These are phyloP conservation scores for Ustilago xerochloae DNA, from an alignment of 1,284 basidiomycete genomes.

Conservation along the genomic window DNA sequence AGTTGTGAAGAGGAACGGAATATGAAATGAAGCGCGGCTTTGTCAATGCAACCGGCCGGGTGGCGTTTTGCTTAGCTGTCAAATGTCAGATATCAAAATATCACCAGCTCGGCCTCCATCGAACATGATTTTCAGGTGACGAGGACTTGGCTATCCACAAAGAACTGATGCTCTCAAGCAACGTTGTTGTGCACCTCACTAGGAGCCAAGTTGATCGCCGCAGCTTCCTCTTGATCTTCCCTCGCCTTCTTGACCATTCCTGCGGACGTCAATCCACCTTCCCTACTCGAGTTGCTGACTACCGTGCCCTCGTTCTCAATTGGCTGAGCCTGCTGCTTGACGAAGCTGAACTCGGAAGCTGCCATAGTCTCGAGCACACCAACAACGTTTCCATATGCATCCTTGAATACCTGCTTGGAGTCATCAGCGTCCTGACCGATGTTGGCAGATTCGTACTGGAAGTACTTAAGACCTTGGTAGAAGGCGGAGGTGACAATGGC, in stretches of 20 bases:
- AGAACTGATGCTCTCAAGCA: constrained; percentile 3
- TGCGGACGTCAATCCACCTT: constrained; percentile 21
- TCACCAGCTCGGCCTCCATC: too few species aligned
- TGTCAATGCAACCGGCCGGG: too few species aligned
- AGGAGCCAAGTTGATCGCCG: constrained; percentile 26
- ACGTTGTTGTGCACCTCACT: constrained; percentile 16
- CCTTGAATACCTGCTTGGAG: constrained; percentile 42
- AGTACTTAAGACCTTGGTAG: constrained; percentile 46
- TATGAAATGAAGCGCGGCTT: too few species aligned
- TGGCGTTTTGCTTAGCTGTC: too few species aligned
- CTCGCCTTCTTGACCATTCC: constrained; percentile 24
- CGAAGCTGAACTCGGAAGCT: constrained; percentile 27
- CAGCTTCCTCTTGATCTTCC: constrained; percentile 29
- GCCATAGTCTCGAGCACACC: constrained; percentile 50
- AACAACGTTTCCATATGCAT: constrained; percentile 44
- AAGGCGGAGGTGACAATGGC: constrained; percentile 48
- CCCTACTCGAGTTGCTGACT: constrained; percentile 2
- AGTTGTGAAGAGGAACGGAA: too few species aligned
- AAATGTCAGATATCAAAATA: too few species aligned
- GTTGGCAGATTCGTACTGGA: constrained; percentile 54
- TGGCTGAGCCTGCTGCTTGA: constrained; percentile 19
- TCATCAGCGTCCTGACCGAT: constrained; percentile 56
- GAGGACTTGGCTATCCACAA: neutral
- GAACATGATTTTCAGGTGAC: too few species aligned
- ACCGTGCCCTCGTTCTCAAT: constrained; percentile 30